Evolutionary conservation across 2,329 filamentous ascomycete genomes (phyloP), one percentile per base, ranked within the genome.

Genomic region (Tolypocladium album): DNA sequence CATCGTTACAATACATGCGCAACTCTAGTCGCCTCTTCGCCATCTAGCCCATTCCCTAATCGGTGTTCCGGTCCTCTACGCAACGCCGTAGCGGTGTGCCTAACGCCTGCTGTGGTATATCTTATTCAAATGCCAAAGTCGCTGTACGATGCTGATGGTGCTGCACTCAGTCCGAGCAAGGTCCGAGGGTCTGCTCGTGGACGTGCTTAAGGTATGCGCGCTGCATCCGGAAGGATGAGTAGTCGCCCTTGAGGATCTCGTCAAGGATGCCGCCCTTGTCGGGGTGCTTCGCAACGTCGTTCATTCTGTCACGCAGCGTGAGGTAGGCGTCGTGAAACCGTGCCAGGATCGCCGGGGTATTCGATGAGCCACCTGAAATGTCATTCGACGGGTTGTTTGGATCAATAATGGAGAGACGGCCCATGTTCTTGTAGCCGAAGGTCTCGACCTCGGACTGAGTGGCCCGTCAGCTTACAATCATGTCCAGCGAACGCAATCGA

Each of bases 361-460:
- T 88, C 55, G 79, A 82, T 0, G 92, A 94, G 12, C 92, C 92
- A 12, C 92, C 92, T 0, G 94, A 88, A 34, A 99, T 94, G 68
- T 99, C 94, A 71, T 97, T 97, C 34, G 81, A 76, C 0, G 83
- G 72, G 61, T 90, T 89, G 72, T 97, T 96, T 0, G 94, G 94
- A 69, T 99, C 94, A 61, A 96, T 88, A 67, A 99, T 96, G 11
- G 88, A 89, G 1, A 99, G 79, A 1, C 91, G 85, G 57, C 88
- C 80, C 17, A 72, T 74, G 67, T 87, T 86, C 66, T 82, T 83
- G 67, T 87, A 84, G 4, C 78, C 72, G 58, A 86, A 71, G 0
- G 68, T 69, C 38, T 64, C 71, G 20, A 81, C 78, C 34, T 77
- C 69, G 43, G 69, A 72, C 81, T 84, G 52, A 0, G 4, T 2